Evolutionary conservation across 768 basidiomycete genomes (phyloP), one percentile per base, ranked within the genome.

Genomic region (Pulveroboletus ravenelii): DNA sequence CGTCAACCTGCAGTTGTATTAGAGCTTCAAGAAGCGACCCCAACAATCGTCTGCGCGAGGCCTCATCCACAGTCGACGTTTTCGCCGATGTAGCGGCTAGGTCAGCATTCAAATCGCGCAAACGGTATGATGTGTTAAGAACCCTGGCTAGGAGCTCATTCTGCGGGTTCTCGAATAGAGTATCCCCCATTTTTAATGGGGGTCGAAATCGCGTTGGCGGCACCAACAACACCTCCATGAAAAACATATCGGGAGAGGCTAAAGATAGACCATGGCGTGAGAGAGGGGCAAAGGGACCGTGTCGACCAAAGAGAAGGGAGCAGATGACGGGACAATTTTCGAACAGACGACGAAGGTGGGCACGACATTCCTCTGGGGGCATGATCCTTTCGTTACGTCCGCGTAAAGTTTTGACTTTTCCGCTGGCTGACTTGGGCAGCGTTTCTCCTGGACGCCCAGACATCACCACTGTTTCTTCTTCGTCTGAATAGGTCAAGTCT

Each of bases 191-290:
- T 62, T 84, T 87, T 3, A 91, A 80, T 3, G 96, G 89, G 4
- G 96, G 96, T 41, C 96, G 84, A 76, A 98, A 99, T 32, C 95
- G 89, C 7, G 92, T 95, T 14, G 96, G 96, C 14, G 93, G 80
- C 17, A 98, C 89, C 29, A 92, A 84, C 18, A 99, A 68, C 46
- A 89, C 92, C 31, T 94, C 89, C 74, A 97, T 75, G 77, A 99
- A 99, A 70, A 98, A 98, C 81, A 98, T 93, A 66, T 98, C 96
- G 39, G 93, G 87, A 29, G 83, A 85, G 9, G 87, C 87, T 29
- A 79, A 69, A 7, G 82, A 82, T 9, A 91, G 75, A 44, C 79
- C 81, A 20, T 79, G 76, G n/a, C 66, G 63, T 17, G 77, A 76
- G 40, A 87, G 66, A 30, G 76, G 75, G 4, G 89, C 79, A 57